Conservation (phyloP, 306 rosid genomes). For the Pyrus bretschneideri region DNA sequence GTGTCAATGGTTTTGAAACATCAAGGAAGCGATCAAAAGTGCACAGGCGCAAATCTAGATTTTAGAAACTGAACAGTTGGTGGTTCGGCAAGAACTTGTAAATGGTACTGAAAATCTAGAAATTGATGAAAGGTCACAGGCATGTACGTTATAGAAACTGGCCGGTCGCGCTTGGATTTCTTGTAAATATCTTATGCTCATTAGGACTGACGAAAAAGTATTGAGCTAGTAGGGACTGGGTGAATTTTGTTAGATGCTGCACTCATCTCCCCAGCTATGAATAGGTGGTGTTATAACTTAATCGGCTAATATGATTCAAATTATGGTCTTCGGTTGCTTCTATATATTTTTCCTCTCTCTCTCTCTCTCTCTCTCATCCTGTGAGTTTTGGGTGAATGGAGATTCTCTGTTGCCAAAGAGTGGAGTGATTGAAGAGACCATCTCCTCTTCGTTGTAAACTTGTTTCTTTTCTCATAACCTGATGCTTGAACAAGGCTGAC, state of each 20-base stretch:
- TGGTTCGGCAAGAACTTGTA: constrained; percentile 31
- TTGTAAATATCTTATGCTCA: constrained; percentile 27
- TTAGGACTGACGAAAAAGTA: constrained; percentile 23
- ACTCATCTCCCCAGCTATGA: constrained; percentile 31
- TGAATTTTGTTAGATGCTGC: constrained; percentile 88
- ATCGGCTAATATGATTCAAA: not conserved
- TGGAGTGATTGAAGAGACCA: not conserved
- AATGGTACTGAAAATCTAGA: constrained; percentile 47
- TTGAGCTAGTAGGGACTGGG: constrained; percentile 41
- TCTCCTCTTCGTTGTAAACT: too few relatives aligned
- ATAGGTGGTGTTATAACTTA: not conserved
- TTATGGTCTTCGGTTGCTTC: not conserved
- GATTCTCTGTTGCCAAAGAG: not conserved
- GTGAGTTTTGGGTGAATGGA: too few relatives aligned
- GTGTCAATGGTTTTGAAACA: constrained; percentile 37
- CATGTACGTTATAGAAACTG: constrained; percentile 29
- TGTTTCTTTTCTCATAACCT: not conserved
- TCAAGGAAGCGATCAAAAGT: constrained; percentile 72
- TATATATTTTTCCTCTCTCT: not conserved
- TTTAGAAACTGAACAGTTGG: constrained; percentile 26
- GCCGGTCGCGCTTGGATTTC: constrained; percentile 20
- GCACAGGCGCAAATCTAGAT: constrained; percentile 44
- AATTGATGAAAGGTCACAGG: constrained; percentile 63
- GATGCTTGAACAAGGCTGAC: not conserved
- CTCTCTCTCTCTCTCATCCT: not conserved